Evolutionary conservation across 164 flowering plant species (phyloP).

Genomic region (Vitis labrusca): DNA sequence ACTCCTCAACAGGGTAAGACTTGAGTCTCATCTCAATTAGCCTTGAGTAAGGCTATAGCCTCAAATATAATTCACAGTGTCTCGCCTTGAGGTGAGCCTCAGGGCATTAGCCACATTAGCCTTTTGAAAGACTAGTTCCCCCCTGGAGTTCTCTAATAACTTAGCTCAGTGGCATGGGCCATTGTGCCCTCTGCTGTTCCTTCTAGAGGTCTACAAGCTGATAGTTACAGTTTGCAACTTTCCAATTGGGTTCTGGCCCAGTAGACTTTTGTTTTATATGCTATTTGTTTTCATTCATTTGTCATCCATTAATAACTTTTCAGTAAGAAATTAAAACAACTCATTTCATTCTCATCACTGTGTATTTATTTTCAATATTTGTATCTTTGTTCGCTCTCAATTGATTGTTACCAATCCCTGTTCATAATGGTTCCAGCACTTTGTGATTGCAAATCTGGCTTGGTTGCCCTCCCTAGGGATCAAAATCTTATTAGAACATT

Average conservation of each 20-base stretch:
- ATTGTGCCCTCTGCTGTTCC: neutral
- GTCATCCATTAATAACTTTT: neutral
- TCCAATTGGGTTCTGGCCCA: neutral
- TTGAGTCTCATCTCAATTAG: no score
- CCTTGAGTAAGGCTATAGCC: no score
- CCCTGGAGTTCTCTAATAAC: no score
- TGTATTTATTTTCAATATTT: neutral
- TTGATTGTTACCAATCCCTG: neutral
- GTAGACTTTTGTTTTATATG: neutral
- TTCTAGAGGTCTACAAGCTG: neutral
- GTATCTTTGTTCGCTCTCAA: neutral
- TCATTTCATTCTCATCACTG: neutral
- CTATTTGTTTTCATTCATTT: neutral
- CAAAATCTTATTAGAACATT: constrained; percentile 1
- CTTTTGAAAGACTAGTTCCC: no score
- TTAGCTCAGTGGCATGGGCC: no score
- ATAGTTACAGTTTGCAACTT: neutral
- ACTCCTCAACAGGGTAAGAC: no score
- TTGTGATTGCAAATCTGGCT: neutral
- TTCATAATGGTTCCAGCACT: no score
- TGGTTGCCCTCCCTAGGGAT: constrained; percentile 3
- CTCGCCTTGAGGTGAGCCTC: no score
- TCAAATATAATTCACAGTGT: no score
- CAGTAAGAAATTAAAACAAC: neutral
- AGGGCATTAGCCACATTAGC: no score